These are phyloP conservation scores for Panaeolus papilionaceus DNA, from an alignment of 768 basidiomycete genomes.

Conservation along the genomic window DNA sequence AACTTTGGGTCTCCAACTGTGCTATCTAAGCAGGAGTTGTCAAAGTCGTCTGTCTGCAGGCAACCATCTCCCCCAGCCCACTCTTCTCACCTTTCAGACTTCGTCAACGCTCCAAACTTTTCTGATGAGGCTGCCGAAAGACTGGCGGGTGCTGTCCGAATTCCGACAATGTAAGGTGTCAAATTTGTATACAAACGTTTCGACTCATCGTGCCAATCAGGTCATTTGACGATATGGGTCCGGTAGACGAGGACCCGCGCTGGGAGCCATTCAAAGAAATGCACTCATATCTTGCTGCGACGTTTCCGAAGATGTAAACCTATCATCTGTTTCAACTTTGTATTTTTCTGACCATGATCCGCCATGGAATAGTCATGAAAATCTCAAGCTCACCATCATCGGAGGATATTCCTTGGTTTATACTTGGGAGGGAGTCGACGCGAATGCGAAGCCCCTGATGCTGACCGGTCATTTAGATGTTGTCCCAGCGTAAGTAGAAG, in stretches of 20 bases:
- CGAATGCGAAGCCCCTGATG: constrained; percentile 33
- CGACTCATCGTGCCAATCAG: constrained; percentile 19
- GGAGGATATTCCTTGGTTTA: constrained; percentile 35
- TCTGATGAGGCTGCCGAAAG: constrained; percentile 27
- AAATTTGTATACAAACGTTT: background rate
- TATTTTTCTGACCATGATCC: background rate
- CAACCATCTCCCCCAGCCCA: constrained; percentile 30
- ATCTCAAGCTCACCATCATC: constrained; percentile 29
- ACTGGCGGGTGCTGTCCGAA: constrained; percentile 34
- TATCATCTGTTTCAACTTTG: constrained; percentile 18
- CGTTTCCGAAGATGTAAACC: constrained; percentile 34
- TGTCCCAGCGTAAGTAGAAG: constrained; percentile 29
- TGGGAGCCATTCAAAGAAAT: constrained; percentile 35
- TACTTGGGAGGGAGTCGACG: constrained; percentile 29
- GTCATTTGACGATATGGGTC: constrained; percentile 40
- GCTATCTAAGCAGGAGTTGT: background rate
- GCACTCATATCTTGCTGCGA: constrained; percentile 32
- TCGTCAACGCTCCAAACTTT: constrained; percentile 30
- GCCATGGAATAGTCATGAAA: constrained; percentile 20
- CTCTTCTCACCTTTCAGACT: constrained; percentile 29
- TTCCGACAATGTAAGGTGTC: constrained; percentile 34
- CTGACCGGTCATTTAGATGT: constrained; percentile 38
- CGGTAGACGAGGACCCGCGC: constrained; percentile 31
- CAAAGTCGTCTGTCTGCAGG: constrained; percentile 20
- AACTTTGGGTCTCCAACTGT: background rate